Base-by-base conservation (phyloP, 2,329 filamentous ascomycete genomes). In the Venturia carpophila region DNA sequence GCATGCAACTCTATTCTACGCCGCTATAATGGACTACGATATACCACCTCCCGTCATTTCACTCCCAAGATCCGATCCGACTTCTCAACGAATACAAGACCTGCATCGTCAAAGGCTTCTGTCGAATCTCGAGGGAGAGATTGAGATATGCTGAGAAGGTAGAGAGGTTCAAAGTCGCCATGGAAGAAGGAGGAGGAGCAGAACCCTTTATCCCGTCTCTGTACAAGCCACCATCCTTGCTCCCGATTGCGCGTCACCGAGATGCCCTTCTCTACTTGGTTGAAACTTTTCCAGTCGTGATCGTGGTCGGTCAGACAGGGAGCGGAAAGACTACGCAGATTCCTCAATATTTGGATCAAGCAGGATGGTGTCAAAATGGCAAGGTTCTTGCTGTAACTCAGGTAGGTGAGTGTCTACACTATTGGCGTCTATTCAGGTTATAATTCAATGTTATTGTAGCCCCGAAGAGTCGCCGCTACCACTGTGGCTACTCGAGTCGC, bases 251-350 rank as follows among this genome's bases (percentile, higher is more conserved):
- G 41, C 89, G 89, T 69, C 88, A 97, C 70, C 86, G 86, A 68
- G 83, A 94, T 65, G 86, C 82, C 64, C 79, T 99, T 1, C 83
- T 97, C 1, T 97, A 96, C 76, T 82, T 92, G 17, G 84, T 97
- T 66, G 93, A 97, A 74, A 92, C 85, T 9, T 85, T 86, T 68
- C 88, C 90, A 0, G 88, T 97, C 66, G 93, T 90, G 0, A 91
- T 97, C 62, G 86, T 97, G 15, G 87, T 97, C 64, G 94, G 93
- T 10, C 92, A 97, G 73, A 97, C 94, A 1, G 94, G 94, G 4
- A 96, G 90, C 30, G 92, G 93, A 52, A 97, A 97, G 77, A 96
- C 92, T 1, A 97, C 94, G 0, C 94, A 97, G 73, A 88, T 97
- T 55, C 94, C 94, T 0, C 93, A 97, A 70, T 97, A 89, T 71